These are phyloP conservation scores for Colletotrichum nymphaeae DNA, from an alignment of 2,329 filamentous ascomycete genomes.

Conservation along the genomic window DNA sequence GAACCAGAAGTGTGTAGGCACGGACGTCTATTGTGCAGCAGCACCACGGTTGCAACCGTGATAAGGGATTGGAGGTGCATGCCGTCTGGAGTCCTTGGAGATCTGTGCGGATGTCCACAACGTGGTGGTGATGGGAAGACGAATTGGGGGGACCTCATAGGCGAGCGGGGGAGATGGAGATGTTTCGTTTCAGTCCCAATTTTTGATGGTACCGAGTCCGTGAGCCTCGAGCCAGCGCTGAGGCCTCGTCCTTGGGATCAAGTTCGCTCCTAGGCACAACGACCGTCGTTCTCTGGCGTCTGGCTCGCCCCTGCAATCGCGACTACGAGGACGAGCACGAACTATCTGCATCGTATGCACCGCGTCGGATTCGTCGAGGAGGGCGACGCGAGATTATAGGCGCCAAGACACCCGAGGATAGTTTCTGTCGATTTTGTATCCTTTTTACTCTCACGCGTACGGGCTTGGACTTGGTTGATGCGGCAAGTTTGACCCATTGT, in stretches of 20 bases:
- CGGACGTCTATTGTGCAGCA: slow-evolving; percentile 11
- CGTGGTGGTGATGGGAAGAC: neutral
- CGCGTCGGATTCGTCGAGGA: neutral
- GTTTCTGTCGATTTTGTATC: neutral
- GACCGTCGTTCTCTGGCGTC: neutral
- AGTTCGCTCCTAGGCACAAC: slow-evolving; percentile 5
- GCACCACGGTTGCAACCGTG: slow-evolving; percentile 21
- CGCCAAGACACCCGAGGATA: neutral
- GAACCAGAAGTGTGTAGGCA: slow-evolving; percentile 4
- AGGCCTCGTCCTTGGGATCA: slow-evolving; percentile 13
- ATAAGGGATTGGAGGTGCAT: slow-evolving; percentile 26
- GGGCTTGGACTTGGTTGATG: neutral
- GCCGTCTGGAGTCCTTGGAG: slow-evolving; percentile 19
- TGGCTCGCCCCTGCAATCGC: neutral
- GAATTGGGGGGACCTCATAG: neutral
- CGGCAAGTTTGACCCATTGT: neutral
- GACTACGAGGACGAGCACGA: slow-evolving; percentile 11
- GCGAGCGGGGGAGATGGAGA: neutral
- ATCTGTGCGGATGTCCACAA: slow-evolving; percentile 16
- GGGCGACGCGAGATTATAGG: neutral
- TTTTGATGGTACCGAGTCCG: slow-evolving; percentile 14
- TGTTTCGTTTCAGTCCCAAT: slow-evolving; percentile 31
- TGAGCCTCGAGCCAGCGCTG: slow-evolving; percentile 8
- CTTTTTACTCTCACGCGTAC: neutral
- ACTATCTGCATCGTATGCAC: neutral